Evolutionary conservation across 129 eudicot genomes (phyloP), one percentile per base, ranked within the genome.

Genomic region (Artemisia argyi): DNA sequence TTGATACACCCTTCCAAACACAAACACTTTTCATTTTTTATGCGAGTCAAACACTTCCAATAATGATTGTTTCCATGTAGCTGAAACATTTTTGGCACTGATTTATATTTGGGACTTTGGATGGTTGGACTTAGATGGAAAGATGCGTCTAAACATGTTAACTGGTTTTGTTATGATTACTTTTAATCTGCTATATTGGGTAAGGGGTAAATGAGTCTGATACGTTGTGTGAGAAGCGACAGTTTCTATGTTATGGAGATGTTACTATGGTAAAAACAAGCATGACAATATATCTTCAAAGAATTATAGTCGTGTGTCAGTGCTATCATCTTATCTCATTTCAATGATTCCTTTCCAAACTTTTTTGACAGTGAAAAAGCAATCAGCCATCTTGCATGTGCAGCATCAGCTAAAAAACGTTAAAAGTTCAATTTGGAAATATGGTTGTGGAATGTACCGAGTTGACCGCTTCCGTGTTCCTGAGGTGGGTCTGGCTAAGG

Each of bases 371-470:
- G 98, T 80, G 92, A 75, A 19, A 89, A 87, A 65, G 96, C 82
- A 4, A 87, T 93, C 49, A 68, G 58, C 56, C 98, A 93, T 84
- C 85, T 93, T 71, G 92, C 97, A 22, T 85, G 96, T 74, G 82
- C 20, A 14, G 92, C 26, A 82, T 61, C 98, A 93, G 72, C 56
- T 88, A 80, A 87, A 81, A 78, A 85, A 83, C 76, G 68, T 87
- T 20, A 89, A 93, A 86, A 70, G 80, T 61, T 93, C 87, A 35
- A 57, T 93, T 78, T 93, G 98, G 98, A 93, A 86, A 53, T 71
- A 93, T 19, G 98, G 98, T 56, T 97, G 92, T 69, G 87, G 76
- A 44, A 89, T 83, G 95, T 83, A 87, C 52, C 81, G 78, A 26
- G 55, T 85, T 39, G 87, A 93, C 67, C 71, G 76, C 67, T 90